Conservation (phyloP, 139 green algal genomes). For the Picochlorum sp. region DNA sequence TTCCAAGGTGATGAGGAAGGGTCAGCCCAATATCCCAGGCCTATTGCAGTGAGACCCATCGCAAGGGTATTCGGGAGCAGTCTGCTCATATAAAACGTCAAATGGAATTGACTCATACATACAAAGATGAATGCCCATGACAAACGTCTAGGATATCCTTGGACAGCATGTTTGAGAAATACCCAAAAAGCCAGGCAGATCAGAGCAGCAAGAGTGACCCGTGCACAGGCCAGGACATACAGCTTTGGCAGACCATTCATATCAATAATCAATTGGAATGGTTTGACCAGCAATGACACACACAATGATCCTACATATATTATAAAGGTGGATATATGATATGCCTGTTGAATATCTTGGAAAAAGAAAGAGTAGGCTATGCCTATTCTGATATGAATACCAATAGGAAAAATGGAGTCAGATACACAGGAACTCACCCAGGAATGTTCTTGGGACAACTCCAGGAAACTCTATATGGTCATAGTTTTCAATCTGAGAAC, state of each 20-base stretch:
- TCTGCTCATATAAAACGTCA: constrained; percentile 69
- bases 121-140: constrained; percentile 31
- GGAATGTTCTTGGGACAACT: constrained; percentile 73
- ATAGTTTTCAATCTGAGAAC: constrained; percentile 38
- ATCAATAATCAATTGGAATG: background rate
- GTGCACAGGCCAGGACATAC: background rate
- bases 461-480: constrained; percentile 77
- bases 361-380: background rate
- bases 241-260: constrained; percentile 7
- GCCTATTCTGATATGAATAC: background rate
- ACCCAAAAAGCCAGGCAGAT: constrained; percentile 15
- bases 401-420: background rate
- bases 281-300: background rate
- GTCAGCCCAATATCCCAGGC: constrained; percentile 36
- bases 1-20: constrained; percentile 17
- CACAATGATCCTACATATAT: background rate
- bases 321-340: too few relatives aligned
- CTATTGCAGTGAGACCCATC: constrained; percentile 38
- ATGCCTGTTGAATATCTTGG: background rate
- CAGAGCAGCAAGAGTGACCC: constrained; percentile 14
- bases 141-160: constrained; percentile 7
- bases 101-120: constrained; percentile 67
- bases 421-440: constrained; percentile 31
- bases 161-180: constrained; percentile 5
- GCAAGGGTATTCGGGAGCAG: constrained; percentile 76